Percentiles rank a stretch among this genome's conserved stretches.
phyloP scores from a whole-genome alignment of 1,139 yeast species.

The Pichia sp. region DNA sequence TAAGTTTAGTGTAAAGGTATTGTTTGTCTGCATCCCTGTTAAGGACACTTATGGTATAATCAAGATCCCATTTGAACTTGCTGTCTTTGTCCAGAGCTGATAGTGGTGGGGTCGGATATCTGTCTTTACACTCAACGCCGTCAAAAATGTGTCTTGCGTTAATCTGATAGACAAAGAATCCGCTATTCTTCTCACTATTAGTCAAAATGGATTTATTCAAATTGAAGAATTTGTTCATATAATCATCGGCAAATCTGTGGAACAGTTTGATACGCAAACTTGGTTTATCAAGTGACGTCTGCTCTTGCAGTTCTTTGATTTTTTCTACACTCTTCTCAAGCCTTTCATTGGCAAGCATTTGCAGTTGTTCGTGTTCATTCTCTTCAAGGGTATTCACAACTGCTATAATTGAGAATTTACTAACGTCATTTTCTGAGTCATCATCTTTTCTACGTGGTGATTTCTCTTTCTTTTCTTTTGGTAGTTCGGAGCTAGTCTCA shows the following conservation, averaged over 20 bases:
- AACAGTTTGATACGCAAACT: conserved; percentile 14
- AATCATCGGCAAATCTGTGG: conserved; percentile 9
- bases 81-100: conserved; percentile 16
- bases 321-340: conserved; percentile 6
- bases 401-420: conserved; percentile 5
- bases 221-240: conserved; percentile 9
- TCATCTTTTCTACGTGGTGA: neutral
- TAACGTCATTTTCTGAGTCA: neutral
- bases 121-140: conserved; percentile 10
- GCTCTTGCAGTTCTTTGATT: conserved; percentile 1
- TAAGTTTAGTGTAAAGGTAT: conserved; percentile 15
- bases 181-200: conserved; percentile 9
- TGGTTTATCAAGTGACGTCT: conserved; percentile 4
- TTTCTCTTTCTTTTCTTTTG: neutral
- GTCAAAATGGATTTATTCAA: conserved; percentile 13
- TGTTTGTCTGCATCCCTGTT: conserved; percentile 8
- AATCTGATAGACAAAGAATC: conserved; percentile 20
- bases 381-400: conserved; percentile 12
- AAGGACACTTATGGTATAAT: conserved; percentile 20
- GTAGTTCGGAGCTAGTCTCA: too few relatives aligned
- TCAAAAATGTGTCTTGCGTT: conserved; percentile 22
- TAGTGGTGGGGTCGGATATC: conserved; percentile 23
- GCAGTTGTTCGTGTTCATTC: conserved; percentile 9
- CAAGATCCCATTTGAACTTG: conserved; percentile 21
- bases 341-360: conserved; percentile 13